These are phyloP conservation scores for Cystobasidium pallidum DNA, from an alignment of 1,284 basidiomycete species.

Conservation along the genomic window DNA sequence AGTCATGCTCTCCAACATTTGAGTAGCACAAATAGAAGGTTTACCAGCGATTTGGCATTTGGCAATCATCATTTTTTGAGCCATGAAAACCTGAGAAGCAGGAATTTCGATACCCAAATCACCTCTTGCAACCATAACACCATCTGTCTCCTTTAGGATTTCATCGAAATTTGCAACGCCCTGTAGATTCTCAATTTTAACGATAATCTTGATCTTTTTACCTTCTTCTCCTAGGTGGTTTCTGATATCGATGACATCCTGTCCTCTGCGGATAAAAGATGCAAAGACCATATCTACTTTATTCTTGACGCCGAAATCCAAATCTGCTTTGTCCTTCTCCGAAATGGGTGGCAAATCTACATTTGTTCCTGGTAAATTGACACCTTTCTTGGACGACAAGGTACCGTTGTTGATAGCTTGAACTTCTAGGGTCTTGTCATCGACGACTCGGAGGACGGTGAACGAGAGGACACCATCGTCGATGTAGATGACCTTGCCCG, in stretches of 20 bases:
- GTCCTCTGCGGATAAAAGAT: conserved; percentile 90
- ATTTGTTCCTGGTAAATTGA: conserved; percentile 97
- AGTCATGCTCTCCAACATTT: conserved; percentile 99
- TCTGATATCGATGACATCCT: conserved; percentile 90
- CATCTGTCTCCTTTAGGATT: conserved; percentile 87
- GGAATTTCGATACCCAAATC: conserved; percentile 98
- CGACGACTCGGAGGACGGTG: conserved; percentile 84
- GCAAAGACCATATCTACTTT: conserved; percentile 98
- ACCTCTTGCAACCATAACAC: conserved; percentile 98
- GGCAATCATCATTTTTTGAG: conserved; percentile 99
- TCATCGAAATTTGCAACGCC: conserved; percentile 97
- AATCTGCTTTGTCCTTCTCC: conserved; percentile 95
- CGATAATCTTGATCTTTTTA: conserved; percentile 92
- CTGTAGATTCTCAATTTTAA: conserved; percentile 98
- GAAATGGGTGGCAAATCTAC: conserved; percentile 98
- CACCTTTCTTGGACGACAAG: conserved; percentile 96
- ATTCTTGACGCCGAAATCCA: conserved; percentile 94
- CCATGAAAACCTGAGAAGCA: conserved; percentile 94
- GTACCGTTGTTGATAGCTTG: conserved; percentile 90
- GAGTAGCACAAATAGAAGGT: conserved; percentile 97
- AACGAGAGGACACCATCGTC: conserved; percentile 97
- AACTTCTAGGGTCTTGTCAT: conserved; percentile 67
- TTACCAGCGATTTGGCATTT: conserved; percentile 97
- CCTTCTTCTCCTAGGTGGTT: conserved; percentile 87
- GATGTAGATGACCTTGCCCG: conserved; percentile 94